These are phyloP conservation scores for Sporothrix luriei DNA, from an alignment of 2,329 filamentous ascomycete species.

Conservation along the genomic window DNA sequence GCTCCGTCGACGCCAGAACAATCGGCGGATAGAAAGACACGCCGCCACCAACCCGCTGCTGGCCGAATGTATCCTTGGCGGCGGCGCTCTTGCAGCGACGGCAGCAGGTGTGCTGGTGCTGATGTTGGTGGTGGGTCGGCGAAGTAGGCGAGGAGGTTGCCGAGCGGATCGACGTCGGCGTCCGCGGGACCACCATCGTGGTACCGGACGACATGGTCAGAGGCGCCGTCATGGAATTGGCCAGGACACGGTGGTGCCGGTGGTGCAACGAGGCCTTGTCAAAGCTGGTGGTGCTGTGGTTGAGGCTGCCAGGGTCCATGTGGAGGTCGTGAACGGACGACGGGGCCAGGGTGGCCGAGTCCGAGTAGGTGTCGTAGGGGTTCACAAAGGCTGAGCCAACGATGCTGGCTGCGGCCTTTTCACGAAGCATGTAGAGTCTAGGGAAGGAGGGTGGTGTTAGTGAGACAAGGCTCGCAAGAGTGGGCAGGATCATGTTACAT, in stretches of 20 bases:
- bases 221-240: conserved; percentile 25
- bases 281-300: conserved; percentile 29
- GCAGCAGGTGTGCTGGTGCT: conserved; percentile 22
- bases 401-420: conserved; percentile 36
- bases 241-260: conserved; percentile 2
- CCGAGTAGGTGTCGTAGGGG: conserved; percentile 30
- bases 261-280: conserved; percentile 19
- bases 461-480: neutral
- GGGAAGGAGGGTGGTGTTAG: neutral
- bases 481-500: neutral
- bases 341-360: conserved; percentile 28
- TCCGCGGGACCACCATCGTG: neutral
- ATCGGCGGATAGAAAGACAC: conserved; percentile 32
- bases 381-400: conserved; percentile 32
- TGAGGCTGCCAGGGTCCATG: conserved; percentile 26
- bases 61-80: neutral
- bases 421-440: conserved; percentile 35
- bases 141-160: neutral
- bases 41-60: conserved; percentile 20
- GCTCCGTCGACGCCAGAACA: conserved; percentile 32
- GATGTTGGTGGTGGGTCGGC: neutral
- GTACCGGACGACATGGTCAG: neutral
- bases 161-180: conserved; percentile 10
- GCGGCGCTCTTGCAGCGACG: conserved; percentile 26
- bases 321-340: conserved; percentile 30